Conservation (phyloP, 495 filamentous ascomycete species). For the Pyronema omphalodes region DNA sequence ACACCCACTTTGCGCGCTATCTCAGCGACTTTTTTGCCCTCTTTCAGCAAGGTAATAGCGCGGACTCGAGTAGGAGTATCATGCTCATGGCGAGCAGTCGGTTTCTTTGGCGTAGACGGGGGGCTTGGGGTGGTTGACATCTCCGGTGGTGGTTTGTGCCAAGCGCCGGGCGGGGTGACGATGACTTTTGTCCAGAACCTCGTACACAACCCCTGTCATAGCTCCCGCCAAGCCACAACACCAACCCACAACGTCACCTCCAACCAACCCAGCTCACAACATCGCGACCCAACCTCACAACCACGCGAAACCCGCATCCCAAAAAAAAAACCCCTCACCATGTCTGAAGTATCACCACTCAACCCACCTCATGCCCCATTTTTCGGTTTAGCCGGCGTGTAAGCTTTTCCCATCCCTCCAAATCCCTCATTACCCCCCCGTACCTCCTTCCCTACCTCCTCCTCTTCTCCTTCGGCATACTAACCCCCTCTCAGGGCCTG, state of each 20-base stretch:
- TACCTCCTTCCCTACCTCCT: no score
- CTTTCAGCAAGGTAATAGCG: no score
- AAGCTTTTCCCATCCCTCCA: constrained; percentile 24
- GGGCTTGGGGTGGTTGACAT: no score
- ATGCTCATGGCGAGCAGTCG: no score
- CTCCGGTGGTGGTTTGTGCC: no score
- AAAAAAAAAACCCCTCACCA: neutral
- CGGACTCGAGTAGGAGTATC: no score
- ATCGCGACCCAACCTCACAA: constrained; percentile 7
- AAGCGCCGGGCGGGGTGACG: no score
- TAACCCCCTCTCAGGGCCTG: constrained; percentile 40
- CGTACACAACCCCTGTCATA: neutral
- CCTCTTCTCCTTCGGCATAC: no score
- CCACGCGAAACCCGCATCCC: neutral
- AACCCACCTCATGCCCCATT: constrained; percentile 90
- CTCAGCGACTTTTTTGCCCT: no score
- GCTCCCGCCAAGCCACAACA: constrained; percentile 7
- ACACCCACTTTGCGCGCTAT: no score
- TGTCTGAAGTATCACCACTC: constrained; percentile 31
- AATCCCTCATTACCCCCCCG: neutral
- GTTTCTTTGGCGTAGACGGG: no score
- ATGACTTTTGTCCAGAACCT: no score
- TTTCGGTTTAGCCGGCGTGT: constrained; percentile 66
- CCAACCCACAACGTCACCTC: constrained; percentile 2
- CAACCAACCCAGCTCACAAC: constrained; percentile 3